Base-by-base conservation (phyloP, 768 basidiomycete species). In the Terana coerulea region DNA sequence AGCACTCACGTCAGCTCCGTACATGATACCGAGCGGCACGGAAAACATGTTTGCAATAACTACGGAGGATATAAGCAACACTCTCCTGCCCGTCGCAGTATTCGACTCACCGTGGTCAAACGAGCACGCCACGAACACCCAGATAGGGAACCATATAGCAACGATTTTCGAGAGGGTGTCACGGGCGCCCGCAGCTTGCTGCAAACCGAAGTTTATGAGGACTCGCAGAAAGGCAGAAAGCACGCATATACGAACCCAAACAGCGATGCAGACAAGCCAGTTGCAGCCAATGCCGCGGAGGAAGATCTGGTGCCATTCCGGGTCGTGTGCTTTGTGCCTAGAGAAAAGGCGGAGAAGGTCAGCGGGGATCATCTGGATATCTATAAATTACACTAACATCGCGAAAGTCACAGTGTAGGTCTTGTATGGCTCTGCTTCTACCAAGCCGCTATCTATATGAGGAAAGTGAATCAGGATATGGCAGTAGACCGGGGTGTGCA, bases 1-100 rank as follows among this genome's bases (percentile, higher is more conserved):
- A 47, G 12, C 11, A 67, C 81, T 58, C 63, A 86, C 85, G 45
- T 79, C 66, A 24, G 84, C 81, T 21, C 81, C 77, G 59, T 87
- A 81, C 76, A 88, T 81, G 29, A 88, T 86, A 8, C 84, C 75
- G 31, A 88, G 64, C 0, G 84, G 84, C 7, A 88, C 67, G 3
- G 80, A 86, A 64, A 82, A 88, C 86, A 88, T 88, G 62, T 88
- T 88, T 17, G 86, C 86, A 24, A 86, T 69, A 9, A 86, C 84
- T 84, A 40, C 15, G 36, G 25, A 5, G 19, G 9, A 34, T 31
- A 15, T 22, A 22, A n/a, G 21, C 4, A 39, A 12, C 41, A 24
- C 43, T 31, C 28, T n/a, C n/a, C n/a, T n/a, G n/a, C 12, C 37
- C 9, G 11, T 29, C 46, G 3, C 12, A n/a, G 15, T 21, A 22